These are phyloP conservation scores for Zasmidium citrigriseum DNA, from an alignment of 2,329 filamentous ascomycete genomes.

Conservation along the genomic window DNA sequence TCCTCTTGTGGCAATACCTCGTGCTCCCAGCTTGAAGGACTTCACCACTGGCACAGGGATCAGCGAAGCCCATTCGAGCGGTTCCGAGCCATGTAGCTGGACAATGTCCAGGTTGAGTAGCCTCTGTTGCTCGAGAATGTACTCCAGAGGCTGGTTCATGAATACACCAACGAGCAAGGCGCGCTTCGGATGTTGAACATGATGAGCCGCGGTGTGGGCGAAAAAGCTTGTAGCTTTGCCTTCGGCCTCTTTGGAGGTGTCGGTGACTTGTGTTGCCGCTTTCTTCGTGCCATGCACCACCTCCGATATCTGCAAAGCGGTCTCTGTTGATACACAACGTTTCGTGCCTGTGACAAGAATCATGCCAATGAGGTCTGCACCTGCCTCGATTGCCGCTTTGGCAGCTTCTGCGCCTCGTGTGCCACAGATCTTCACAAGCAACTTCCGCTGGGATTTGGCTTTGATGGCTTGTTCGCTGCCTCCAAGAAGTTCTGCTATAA, in stretches of 20 bases:
- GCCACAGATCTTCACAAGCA: conserved; percentile 93
- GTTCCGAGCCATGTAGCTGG: conserved; percentile 90
- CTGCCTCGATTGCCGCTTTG: conserved; percentile 75
- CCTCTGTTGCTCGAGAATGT: conserved; percentile 77
- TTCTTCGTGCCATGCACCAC: conserved; percentile 64
- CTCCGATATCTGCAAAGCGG: conserved; percentile 77
- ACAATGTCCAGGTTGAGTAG: conserved; percentile 81
- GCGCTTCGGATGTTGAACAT: conserved; percentile 56
- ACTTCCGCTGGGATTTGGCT: conserved; percentile 34
- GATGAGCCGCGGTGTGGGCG: conserved; percentile 51
- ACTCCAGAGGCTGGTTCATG: conserved; percentile 81
- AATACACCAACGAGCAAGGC: conserved; percentile 92
- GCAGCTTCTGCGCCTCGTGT: conserved; percentile 83
- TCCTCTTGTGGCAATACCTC: conserved; percentile 71
- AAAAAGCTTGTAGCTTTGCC: conserved; percentile 68
- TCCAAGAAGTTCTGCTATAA: conserved; percentile 82
- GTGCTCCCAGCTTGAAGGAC: conserved; percentile 75
- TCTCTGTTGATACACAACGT: conserved; percentile 76
- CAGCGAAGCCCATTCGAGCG: conserved; percentile 84
- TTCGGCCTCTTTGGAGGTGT: conserved; percentile 19
- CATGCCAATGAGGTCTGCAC: conserved; percentile 90
- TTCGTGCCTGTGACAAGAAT: conserved; percentile 82
- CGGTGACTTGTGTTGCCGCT: conserved; percentile 26
- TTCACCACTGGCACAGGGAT: conserved; percentile 91
- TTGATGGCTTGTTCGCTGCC: conserved; percentile 39